Evolutionary conservation across 176 grass and related monocot genomes (phyloP).

Genomic region (Oryza glumipatula): DNA sequence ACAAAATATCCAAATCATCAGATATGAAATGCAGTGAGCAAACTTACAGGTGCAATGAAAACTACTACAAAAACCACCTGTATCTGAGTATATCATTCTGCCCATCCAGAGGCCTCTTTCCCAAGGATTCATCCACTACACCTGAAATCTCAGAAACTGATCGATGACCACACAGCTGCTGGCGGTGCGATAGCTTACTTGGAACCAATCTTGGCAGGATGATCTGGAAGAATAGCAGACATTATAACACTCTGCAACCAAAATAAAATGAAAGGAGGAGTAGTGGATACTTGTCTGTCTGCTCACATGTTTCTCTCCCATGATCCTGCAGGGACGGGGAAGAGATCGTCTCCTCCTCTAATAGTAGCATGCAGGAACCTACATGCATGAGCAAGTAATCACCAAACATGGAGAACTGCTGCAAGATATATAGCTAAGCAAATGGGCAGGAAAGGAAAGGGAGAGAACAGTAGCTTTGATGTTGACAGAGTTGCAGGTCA

Average conservation of each 20-base stretch:
- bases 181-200: constrained; percentile 60
- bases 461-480: constrained; percentile 50
- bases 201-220: constrained; percentile 61
- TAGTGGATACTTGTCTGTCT: constrained; percentile 26
- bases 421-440: constrained; percentile 61
- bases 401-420: constrained; percentile 43
- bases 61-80: constrained; percentile 53
- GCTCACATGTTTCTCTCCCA: constrained; percentile 62
- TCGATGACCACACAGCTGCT: constrained; percentile 42
- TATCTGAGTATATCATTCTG: constrained; percentile 60
- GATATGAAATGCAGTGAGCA: constrained; percentile 29
- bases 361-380: constrained; percentile 42
- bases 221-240: constrained; percentile 56
- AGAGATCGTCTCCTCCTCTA: constrained; percentile 34
- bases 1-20: constrained; percentile 31
- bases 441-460: constrained; percentile 43
- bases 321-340: constrained; percentile 38
- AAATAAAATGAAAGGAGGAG: constrained; percentile 30
- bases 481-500: constrained; percentile 55
- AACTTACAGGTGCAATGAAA: constrained; percentile 25
- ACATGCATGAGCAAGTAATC: constrained; percentile 51
- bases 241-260: constrained; percentile 31
- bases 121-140: constrained; percentile 50
- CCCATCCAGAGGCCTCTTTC: constrained; percentile 42
- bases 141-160: constrained; percentile 61